Evolutionary conservation across 73 alveolate species (phyloP).

Genomic region (Symbiodinium pilosum): DNA sequence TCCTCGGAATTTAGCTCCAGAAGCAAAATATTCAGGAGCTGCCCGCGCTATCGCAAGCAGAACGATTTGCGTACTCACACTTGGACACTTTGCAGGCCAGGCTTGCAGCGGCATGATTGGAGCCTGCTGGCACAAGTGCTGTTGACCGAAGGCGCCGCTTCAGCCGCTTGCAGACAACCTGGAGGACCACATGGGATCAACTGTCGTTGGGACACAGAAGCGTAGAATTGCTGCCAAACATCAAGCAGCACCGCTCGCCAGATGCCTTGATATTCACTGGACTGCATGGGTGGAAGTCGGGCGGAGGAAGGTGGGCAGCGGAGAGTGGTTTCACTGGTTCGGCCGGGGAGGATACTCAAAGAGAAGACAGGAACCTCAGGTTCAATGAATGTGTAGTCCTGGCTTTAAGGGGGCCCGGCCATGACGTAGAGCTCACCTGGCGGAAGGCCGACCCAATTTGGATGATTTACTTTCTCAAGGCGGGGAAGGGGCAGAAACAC

Average conservation of each 20-base stretch:
- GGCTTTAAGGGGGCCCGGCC: no score
- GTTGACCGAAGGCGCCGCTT: conserved; percentile 45
- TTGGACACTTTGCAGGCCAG: conserved; percentile 85
- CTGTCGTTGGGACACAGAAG: not conserved
- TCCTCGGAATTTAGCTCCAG: no score
- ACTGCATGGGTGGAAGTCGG: not conserved
- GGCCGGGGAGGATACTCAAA: no score
- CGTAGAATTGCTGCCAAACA: not conserved
- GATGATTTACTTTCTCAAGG: no score
- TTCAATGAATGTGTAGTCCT: no score
- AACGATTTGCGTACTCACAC: conserved; percentile 64
- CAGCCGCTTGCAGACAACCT: conserved; percentile 89
- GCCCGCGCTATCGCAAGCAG: conserved; percentile 81
- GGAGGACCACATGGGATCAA: not conserved
- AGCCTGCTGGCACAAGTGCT: not conserved
- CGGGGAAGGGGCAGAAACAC: no score
- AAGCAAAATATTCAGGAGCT: conserved; percentile 35
- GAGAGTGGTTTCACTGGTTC: no score
- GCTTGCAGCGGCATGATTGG: not conserved
- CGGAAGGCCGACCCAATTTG: no score
- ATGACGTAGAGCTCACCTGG: no score
- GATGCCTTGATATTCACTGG: not conserved
- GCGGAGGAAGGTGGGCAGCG: no score
- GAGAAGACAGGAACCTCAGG: no score
- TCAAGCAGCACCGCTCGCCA: not conserved